Conservation (phyloP, 1,139 yeast species). For the Nakaseomyces nivariensis region DNA sequence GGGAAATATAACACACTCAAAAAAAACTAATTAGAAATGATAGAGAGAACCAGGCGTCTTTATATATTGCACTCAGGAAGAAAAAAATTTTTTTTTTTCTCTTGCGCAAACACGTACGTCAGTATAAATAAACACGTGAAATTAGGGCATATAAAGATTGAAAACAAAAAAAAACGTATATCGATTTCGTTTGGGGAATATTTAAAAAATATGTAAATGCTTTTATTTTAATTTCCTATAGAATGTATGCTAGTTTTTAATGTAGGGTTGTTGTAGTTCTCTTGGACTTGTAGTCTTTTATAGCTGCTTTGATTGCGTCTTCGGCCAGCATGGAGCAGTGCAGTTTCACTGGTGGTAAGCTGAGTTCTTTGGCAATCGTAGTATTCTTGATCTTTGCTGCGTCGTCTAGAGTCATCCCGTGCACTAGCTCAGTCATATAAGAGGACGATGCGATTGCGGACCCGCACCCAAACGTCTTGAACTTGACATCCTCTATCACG, state of each 20-base stretch:
- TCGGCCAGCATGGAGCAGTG: constrained; percentile 99
- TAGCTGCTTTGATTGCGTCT: constrained; percentile 95
- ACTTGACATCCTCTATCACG: constrained; percentile 85
- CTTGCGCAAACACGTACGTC: background rate
- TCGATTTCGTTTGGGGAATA: too few species aligned
- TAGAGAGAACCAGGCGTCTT: background rate
- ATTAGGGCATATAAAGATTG: background rate
- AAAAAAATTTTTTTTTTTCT: constrained; percentile 4
- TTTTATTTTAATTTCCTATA: too few species aligned
- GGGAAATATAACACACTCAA: background rate
- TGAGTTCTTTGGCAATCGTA: constrained; percentile 82
- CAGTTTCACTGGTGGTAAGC: constrained; percentile 92
- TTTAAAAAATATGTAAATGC: too few species aligned
- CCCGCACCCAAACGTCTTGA: constrained; percentile 98
- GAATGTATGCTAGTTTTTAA: background rate
- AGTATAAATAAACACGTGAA: background rate
- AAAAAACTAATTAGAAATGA: background rate
- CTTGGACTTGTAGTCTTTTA: constrained; percentile 86
- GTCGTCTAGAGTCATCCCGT: constrained; percentile 91
- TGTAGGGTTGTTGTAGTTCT: constrained; percentile 17
- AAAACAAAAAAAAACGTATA: too few species aligned
- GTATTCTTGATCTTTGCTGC: constrained; percentile 88
- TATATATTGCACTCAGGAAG: background rate
- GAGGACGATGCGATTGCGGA: constrained; percentile 95
- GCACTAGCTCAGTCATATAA: constrained; percentile 87